Conservation (phyloP, 257 asterid species). For the Gardenia jasminoides region DNA sequence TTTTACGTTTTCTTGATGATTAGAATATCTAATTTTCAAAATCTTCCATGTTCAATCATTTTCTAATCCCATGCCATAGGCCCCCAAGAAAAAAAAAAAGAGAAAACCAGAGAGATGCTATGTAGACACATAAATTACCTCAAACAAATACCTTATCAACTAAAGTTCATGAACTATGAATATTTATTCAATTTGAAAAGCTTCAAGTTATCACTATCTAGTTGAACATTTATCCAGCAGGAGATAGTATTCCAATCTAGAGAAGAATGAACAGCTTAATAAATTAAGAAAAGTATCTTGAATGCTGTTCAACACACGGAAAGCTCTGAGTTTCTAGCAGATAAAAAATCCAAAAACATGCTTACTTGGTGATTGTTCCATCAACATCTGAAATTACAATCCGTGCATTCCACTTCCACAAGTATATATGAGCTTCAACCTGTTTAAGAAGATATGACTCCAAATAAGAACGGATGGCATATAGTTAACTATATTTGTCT, state of each 20-base stretch:
- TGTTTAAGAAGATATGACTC: slow-evolving; percentile 29
- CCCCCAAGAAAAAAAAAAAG: neutral
- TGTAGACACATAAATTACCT: neutral
- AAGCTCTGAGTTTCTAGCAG: neutral
- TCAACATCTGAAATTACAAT: slow-evolving; percentile 97
- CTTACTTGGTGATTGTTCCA: slow-evolving; percentile 98
- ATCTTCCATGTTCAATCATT: neutral
- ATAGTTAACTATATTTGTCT: neutral
- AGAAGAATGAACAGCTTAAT: neutral
- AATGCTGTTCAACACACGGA: neutral
- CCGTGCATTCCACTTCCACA: slow-evolving; percentile 98
- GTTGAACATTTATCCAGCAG: neutral
- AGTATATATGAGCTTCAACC: slow-evolving; percentile 99
- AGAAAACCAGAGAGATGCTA: neutral
- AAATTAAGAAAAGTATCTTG: neutral
- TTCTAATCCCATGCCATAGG: neutral
- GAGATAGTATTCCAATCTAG: neutral
- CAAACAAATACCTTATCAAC: neutral
- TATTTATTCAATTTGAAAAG: neutral
- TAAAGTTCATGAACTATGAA: neutral
- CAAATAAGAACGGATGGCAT: neutral
- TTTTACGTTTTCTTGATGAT: neutral
- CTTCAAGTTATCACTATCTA: neutral
- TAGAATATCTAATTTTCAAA: neutral
- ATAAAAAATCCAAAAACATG: neutral